These are phyloP conservation scores for Pythium periplocum DNA, from an alignment of 352 stramenopile species.

Conservation along the genomic window DNA sequence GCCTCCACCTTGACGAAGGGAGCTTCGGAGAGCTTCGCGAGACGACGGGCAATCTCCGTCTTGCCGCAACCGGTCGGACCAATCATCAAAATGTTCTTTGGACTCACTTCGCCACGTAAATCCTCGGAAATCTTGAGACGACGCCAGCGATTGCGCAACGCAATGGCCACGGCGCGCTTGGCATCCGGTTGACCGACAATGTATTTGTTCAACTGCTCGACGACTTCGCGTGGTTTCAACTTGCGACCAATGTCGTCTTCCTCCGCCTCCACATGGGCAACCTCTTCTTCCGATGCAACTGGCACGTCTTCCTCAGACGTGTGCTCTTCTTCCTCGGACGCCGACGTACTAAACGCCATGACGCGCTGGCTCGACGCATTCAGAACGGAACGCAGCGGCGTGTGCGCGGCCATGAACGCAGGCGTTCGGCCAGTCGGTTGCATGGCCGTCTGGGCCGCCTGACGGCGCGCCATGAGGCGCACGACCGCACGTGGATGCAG, in stretches of 20 bases:
- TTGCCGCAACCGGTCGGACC: conserved; percentile 98
- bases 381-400: conserved; percentile 9
- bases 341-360: conserved; percentile 26
- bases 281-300: conserved; percentile 17
- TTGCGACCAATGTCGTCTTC: conserved; percentile 72
- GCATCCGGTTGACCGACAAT: conserved; percentile 97
- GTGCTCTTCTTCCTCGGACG: conserved; percentile 16
- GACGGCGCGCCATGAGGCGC: conserved; percentile 25
- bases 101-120: conserved; percentile 88
- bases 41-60: conserved; percentile 96
- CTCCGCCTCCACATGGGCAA: conserved; percentile 12
- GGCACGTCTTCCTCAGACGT: conserved; percentile 19
- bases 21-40: conserved; percentile 96
- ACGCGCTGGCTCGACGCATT: conserved; percentile 1
- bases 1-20: conserved; percentile 98
- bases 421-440: conserved; percentile 5
- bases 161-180: conserved; percentile 98
- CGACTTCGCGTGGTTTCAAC: conserved; percentile 91
- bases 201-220: conserved; percentile 95
- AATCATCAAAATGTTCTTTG: conserved; percentile 99
- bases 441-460: background rate
- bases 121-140: conserved; percentile 94
- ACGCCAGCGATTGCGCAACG: conserved; percentile 97
- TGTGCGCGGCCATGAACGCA: conserved; percentile 5
- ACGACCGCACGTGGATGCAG: conserved; percentile 37